Evolutionary conservation across 2,329 filamentous ascomycete species (phyloP), one percentile per base, ranked within the genome.

Genomic region (Blastomyces percursus): DNA sequence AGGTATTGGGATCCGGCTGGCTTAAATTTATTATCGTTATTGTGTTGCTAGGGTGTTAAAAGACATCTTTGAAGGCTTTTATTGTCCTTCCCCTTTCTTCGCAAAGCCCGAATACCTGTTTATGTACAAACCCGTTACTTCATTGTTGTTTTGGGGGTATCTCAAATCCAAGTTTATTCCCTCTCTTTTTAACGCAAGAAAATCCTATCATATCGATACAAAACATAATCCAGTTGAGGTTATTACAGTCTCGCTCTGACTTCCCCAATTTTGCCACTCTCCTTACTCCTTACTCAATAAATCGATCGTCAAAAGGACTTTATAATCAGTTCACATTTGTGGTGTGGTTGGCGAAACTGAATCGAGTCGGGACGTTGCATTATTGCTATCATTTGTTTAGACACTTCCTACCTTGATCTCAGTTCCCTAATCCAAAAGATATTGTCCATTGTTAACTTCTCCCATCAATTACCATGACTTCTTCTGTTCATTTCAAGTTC

Each of bases 401-500:
- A 51, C 59, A 52, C 59, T 38, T 52, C 42, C 59, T 60, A 54
- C 50, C 38, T 51, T 61, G 50, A 16, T 61, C 38, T 55, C 62
- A 60, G 59, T 61, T 62, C 61, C 57, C 62, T 64, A 65, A 67
- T 66, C 61, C 63, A 66, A 61, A 65, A 38, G 35, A 27, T 63
- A 63, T 61, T 60, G 60, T 64, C 60, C 59, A 62, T 62, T 63
- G 35, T 65, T 64, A 62, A 64, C 64, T 56, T 55, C 61, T 51
- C 58, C 55, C 59, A 56, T 42, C 54, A 62, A 62, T 40, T 61
- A 85, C 72, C 72, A 96, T 96, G 92, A 86, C 91, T 74, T 96
- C 94, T 63, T 97, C 92, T 68, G 94, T 99, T 73, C 97, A 96
- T 79, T 99, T 96, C 89, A 96, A 96, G 80, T 99, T 99, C 87